Base-by-base conservation (phyloP, 345 rosid species). In the Arabidopsis suecica region DNA sequence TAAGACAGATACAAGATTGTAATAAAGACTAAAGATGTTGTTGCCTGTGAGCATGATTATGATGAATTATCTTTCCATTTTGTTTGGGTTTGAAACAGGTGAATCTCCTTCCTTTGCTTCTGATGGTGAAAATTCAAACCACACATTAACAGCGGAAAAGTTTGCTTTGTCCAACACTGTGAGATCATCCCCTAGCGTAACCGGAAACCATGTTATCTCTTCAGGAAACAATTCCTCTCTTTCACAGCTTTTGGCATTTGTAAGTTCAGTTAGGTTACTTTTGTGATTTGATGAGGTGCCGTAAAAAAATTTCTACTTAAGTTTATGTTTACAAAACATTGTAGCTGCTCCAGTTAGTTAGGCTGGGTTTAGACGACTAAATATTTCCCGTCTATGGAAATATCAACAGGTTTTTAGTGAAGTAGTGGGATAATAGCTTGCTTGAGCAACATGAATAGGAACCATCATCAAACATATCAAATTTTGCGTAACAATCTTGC, bases 91-190 rank as follows among this genome's bases (percentile, higher is more conserved):
- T 70, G 9, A 41, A 74, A 62, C 56, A 95, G 99, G 94, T 25
- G 96, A 90, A 72, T 95, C 99, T 79, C 96, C 97, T 63, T 93
- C 99, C 50, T 86, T 96, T 80, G 99, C 93, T 38, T 93, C 98
- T 32, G 97, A 93, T 84, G 84, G 90, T 57, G 96, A 93, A 76
- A 91, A 95, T 80, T 81, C 84, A 71, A 92, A 88, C 79, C 89
- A 88, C 71, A 74, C 84, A 65, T 67, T 87, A 69, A 67, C 91
- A 63, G 78, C 68, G 28, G 98, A 90, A 55, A 95, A 87, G 78
- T 85, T 69, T 81, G 72, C 81, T 49, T 48, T 80, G 53, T 80
- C 96, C 69, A 91, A 86, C 81, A 85, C 87, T 49, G 83, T 85
- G 75, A 83, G 82, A 82, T 87, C 75, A 44, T 76, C 93, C 53